A percentile compares a stretch with the other conserved stretches of the same genome.
Conservation (phyloP, 257 asterid genomes). For the Hygrophila difformis region DNA sequence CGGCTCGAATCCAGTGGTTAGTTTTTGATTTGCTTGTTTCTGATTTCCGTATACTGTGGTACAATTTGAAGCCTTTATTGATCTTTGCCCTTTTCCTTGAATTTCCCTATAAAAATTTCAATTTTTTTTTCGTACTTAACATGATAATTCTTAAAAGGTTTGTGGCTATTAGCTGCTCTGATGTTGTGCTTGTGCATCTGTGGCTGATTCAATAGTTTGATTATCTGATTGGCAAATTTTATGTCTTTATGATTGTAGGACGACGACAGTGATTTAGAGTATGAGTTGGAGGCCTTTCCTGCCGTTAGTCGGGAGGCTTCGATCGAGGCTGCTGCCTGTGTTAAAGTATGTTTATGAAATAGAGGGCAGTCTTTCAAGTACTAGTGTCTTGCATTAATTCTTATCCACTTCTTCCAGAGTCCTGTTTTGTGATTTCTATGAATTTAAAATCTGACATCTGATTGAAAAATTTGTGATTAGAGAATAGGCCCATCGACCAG, state of each 20-base stretch:
- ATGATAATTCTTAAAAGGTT: not conserved
- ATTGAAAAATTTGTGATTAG: too few relatives aligned
- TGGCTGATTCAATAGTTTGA: too few relatives aligned
- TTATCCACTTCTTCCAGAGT: slow-evolving; percentile 7
- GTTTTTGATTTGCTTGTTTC: not conserved
- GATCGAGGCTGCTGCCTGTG: slow-evolving; percentile 75
- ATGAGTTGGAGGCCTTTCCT: slow-evolving; percentile 67
- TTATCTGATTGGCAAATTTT: too few relatives aligned
- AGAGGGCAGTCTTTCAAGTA: slow-evolving; percentile 6
- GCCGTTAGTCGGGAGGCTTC: slow-evolving; percentile 57
- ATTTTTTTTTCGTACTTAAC: not conserved
- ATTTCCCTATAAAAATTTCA: slow-evolving; percentile 13
- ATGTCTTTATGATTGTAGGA: slow-evolving; percentile 37
- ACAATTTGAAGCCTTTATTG: slow-evolving; percentile 1
- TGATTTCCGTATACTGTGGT: not conserved
- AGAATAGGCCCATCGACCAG: too few relatives aligned
- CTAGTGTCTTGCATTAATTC: slow-evolving; percentile 3
- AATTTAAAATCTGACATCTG: too few relatives aligned
- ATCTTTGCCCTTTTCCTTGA: not conserved
- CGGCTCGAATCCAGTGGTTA: slow-evolving; percentile 44
- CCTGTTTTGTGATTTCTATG: too few relatives aligned
- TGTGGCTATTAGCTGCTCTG: not conserved
- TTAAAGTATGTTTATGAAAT: slow-evolving; percentile 35
- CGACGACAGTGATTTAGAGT: slow-evolving; percentile 79
- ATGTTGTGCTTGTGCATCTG: too few relatives aligned